Conservation (phyloP, 169 alveolate genomes). For the Eimeria mitis region DNA sequence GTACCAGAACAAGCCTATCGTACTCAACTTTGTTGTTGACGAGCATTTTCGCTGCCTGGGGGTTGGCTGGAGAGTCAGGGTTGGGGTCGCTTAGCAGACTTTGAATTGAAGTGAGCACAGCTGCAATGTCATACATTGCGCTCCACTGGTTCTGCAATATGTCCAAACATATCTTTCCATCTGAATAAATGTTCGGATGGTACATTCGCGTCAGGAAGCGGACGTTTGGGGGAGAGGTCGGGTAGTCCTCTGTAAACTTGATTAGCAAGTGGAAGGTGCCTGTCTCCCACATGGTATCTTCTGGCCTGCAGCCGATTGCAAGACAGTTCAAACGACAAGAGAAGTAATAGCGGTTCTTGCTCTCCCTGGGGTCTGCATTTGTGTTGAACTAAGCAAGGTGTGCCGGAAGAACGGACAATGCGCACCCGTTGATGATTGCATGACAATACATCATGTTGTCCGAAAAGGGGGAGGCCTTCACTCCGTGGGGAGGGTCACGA, state of each 20-base stretch:
- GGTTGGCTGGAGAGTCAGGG: constrained; percentile 98
- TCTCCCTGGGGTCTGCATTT: neutral
- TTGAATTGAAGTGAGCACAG: constrained; percentile 97
- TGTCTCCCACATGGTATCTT: constrained; percentile 82
- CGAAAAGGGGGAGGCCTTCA: constrained; percentile 97
- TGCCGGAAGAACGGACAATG: neutral
- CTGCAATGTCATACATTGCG: constrained; percentile 98
- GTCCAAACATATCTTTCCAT: constrained; percentile 97
- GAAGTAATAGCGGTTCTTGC: neutral
- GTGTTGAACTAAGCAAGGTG: neutral
- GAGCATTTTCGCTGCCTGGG: constrained; percentile 97
- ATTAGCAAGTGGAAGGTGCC: constrained; percentile 91
- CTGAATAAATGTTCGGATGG: constrained; percentile 95
- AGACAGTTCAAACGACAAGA: neutral
- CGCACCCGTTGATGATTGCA: constrained; percentile 96
- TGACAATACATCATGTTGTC: constrained; percentile 97
- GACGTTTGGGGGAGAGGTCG: constrained; percentile 91
- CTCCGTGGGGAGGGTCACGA: constrained; percentile 94
- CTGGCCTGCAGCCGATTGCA: constrained; percentile 67
- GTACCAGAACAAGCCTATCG: constrained; percentile 79
- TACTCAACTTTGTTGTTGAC: constrained; percentile 93
- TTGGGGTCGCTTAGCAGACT: constrained; percentile 98
- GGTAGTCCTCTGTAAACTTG: constrained; percentile 92
- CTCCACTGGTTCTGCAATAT: constrained; percentile 98
- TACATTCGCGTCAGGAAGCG: constrained; percentile 89